Evolutionary conservation across 148 eudicot species (phyloP).

Genomic region (Cornus kousa): DNA sequence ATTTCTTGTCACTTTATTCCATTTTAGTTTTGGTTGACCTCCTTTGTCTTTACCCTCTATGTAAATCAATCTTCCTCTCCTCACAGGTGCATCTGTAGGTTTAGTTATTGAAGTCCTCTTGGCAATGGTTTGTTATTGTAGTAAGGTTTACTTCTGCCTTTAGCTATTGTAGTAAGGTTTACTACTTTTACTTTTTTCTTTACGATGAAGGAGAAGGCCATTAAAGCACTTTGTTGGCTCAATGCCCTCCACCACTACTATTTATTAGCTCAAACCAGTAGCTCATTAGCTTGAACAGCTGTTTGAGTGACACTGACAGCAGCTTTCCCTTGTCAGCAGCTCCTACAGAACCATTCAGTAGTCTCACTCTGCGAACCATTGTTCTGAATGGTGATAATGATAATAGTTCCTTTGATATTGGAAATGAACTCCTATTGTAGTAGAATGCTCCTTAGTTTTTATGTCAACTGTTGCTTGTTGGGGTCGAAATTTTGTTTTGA

Average conservation of each 20-base stretch:
- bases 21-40: no score
- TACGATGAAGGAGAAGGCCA: neutral
- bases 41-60: no score
- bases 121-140: neutral
- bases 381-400: neutral
- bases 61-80: no score
- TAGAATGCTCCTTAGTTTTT: no score
- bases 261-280: neutral
- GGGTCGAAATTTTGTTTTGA: neutral
- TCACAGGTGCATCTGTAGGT: no score
- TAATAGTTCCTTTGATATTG: neutral
- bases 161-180: neutral
- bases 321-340: neutral
- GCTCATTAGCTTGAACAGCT: neutral
- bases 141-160: neutral
- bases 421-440: neutral
- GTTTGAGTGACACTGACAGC: neutral
- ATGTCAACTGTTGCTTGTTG: neutral
- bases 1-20: no score
- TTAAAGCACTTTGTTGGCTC: neutral
- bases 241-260: neutral
- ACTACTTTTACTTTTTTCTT: neutral
- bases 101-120: neutral
- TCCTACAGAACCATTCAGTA: neutral
- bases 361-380: neutral